Percentiles rank a stretch among this genome's conserved stretches.
Conservation (phyloP, 2,329 filamentous ascomycete species). For the Claviceps sp. region DNA sequence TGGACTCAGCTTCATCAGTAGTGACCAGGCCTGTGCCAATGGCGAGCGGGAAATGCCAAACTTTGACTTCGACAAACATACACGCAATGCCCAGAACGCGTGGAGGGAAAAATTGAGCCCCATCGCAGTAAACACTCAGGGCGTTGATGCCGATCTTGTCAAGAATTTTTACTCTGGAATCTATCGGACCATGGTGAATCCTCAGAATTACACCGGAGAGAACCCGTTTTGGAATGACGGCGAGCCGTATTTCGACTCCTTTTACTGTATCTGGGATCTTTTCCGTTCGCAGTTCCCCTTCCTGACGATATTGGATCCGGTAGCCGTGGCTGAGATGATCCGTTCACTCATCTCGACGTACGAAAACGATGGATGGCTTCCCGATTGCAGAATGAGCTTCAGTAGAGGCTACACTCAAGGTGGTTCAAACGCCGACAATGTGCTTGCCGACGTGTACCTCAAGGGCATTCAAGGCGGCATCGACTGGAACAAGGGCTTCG, state of each 20-base stretch:
- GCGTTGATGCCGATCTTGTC: conserved; percentile 40
- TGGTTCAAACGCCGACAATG: conserved; percentile 59
- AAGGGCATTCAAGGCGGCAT: conserved; percentile 51
- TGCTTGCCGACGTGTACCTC: conserved; percentile 53
- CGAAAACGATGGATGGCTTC: conserved; percentile 54
- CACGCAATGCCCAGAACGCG: conserved; percentile 35
- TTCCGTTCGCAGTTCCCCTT: conserved; percentile 58
- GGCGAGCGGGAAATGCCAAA: conserved; percentile 56
- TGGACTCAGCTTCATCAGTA: conserved; percentile 56
- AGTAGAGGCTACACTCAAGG: conserved; percentile 64
- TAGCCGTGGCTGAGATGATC: conserved; percentile 51
- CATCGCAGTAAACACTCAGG: conserved; percentile 38
- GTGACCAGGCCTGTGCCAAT: conserved; percentile 51
- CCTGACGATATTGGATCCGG: conserved; percentile 53
- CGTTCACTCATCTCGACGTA: conserved; percentile 62
- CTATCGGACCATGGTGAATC: conserved; percentile 61
- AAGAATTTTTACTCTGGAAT: conserved; percentile 58
- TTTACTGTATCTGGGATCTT: conserved; percentile 65
- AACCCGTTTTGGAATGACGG: conserved; percentile 53
- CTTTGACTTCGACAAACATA: conserved; percentile 46
- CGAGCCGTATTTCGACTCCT: conserved; percentile 63
- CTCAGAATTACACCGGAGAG: conserved; percentile 62
- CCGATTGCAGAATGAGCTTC: conserved; percentile 65
- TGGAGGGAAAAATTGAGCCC: conserved; percentile 51
- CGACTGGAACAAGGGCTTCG: conserved; percentile 54